These are phyloP conservation scores for Trichophyton verrucosum DNA, from an alignment of 2,329 filamentous ascomycete species.

Conservation along the genomic window DNA sequence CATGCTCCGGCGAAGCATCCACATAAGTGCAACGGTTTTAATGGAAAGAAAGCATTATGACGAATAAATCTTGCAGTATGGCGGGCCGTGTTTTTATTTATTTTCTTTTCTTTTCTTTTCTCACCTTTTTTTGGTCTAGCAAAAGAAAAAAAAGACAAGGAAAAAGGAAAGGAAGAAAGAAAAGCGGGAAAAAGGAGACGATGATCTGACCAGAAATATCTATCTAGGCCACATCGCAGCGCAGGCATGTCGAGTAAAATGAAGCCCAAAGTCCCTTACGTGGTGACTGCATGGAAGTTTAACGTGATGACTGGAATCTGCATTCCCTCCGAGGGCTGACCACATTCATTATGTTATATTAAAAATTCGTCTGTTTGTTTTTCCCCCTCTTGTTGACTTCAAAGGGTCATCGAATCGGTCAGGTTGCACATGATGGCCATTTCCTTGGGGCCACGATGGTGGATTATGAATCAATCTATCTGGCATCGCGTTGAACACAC, in stretches of 20 bases:
- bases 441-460: not conserved
- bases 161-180: not conserved
- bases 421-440: not conserved
- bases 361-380: not conserved
- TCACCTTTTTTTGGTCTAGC: not conserved
- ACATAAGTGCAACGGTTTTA: conserved; percentile 1
- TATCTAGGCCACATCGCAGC: not conserved
- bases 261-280: not conserved
- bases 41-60: conserved; percentile 1
- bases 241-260: not conserved
- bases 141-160: not conserved
- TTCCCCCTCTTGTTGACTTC: not conserved
- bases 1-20: not conserved
- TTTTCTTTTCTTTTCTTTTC: not conserved
- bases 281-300: conserved; percentile 1
- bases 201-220: conserved; percentile 1
- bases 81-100: conserved; percentile 1
- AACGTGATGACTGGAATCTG: not conserved
- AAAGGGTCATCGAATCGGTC: not conserved
- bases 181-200: not conserved
- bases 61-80: not conserved
- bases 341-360: not conserved
- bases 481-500: not conserved
- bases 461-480: not conserved
- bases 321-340: not conserved